Evolutionary conservation across 176 grass and related monocot genomes (phyloP).

Genomic region (Tillandsia leiboldiana): DNA sequence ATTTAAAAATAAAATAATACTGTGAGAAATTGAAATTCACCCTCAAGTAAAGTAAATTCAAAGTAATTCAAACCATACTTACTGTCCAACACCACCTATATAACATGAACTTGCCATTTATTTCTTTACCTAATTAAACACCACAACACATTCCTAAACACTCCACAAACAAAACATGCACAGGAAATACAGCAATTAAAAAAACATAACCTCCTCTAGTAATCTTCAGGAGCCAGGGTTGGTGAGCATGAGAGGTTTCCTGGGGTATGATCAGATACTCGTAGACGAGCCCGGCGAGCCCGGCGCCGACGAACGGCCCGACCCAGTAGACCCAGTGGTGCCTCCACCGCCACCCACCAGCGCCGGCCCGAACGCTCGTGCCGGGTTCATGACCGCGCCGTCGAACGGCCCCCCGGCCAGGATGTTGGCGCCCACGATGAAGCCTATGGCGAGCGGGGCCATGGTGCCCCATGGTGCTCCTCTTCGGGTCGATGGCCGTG

Average conservation of each 20-base stretch:
- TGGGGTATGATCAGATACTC: slow-evolving; percentile 70
- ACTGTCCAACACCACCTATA: too few relatives aligned
- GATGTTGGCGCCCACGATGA: slow-evolving; percentile 81
- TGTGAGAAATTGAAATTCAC: too few relatives aligned
- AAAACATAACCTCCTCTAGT: slow-evolving; percentile 19
- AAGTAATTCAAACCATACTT: too few relatives aligned
- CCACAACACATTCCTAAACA: too few relatives aligned
- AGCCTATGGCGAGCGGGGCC: slow-evolving; percentile 67
- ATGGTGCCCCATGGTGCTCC: slow-evolving; percentile 57
- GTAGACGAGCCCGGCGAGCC: slow-evolving; percentile 52
- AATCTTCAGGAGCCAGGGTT: slow-evolving; percentile 90
- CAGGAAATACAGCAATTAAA: too few relatives aligned
- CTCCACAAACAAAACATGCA: too few relatives aligned
- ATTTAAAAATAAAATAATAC: too few relatives aligned
- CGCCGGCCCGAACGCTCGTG: slow-evolving; percentile 63
- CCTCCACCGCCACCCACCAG: slow-evolving; percentile 82
- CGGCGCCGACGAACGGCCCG: slow-evolving; percentile 63
- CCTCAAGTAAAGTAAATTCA: too few relatives aligned
- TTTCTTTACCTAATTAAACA: too few relatives aligned
- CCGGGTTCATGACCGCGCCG: slow-evolving; percentile 87
- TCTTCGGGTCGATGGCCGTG: slow-evolving; percentile 75
- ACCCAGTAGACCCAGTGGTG: slow-evolving; percentile 97
- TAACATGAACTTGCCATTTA: too few relatives aligned
- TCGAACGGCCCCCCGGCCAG: slow-evolving; percentile 73
- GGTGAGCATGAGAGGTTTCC: slow-evolving; percentile 34